Evolutionary conservation across 1,139 yeast species (phyloP).

Genomic region (Debaryomycetaceae sp.): DNA sequence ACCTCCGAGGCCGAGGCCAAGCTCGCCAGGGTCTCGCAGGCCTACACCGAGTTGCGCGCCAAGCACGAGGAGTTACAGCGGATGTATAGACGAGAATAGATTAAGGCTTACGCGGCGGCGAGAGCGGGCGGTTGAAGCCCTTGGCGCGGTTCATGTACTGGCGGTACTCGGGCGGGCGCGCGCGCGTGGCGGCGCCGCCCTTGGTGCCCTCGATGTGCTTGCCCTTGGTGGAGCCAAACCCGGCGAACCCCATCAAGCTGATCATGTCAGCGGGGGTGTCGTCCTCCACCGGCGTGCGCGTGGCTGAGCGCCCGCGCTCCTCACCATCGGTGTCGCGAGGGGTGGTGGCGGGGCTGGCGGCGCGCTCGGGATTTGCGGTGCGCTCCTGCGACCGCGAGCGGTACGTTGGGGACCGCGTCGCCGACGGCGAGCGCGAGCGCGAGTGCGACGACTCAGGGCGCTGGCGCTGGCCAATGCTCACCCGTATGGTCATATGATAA

Average conservation of each 20-base stretch:
- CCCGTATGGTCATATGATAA: no score
- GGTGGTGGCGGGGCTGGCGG: no score
- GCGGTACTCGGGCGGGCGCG: slow-evolving; percentile 47
- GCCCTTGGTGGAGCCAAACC: slow-evolving; percentile 58
- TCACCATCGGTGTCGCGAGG: no score
- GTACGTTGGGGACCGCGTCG: no score
- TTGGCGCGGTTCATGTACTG: slow-evolving; percentile 65
- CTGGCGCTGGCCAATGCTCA: no score
- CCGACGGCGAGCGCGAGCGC: no score
- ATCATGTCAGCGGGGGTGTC: slow-evolving; percentile 28
- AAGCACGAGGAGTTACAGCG: slow-evolving; percentile 53
- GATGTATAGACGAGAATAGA: slow-evolving; percentile 1
- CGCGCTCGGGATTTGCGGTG: no score
- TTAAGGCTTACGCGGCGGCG: slow-evolving; percentile 33
- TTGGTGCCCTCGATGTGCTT: slow-evolving; percentile 52
- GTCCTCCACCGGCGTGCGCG: no score
- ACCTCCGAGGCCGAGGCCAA: slow-evolving; percentile 36
- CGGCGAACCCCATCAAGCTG: slow-evolving; percentile 61
- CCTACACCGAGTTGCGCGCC: slow-evolving; percentile 54
- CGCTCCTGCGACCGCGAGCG: no score
- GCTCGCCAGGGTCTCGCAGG: slow-evolving; percentile 46
- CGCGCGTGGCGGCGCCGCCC: slow-evolving; percentile 42
- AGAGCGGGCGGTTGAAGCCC: slow-evolving; percentile 59
- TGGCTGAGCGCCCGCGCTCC: no score
- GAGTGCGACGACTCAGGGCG: no score